phyloP scores from a whole-genome alignment of 192 early-diverging fungal genomes.

The Thamnidium elegans region DNA sequence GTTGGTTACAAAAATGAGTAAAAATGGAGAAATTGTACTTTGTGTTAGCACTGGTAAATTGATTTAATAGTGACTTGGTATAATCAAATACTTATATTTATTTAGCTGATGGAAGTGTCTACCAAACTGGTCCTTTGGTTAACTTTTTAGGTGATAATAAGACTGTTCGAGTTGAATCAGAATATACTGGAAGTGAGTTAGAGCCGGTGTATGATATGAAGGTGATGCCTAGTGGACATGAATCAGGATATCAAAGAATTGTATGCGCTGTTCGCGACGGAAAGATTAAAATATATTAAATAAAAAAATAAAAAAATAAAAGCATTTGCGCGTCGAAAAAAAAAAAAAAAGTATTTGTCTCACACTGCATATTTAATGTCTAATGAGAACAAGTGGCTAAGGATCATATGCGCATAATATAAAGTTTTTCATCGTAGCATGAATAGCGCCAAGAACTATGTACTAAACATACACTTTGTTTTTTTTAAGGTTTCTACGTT shows the following conservation, averaged over 20 bases:
- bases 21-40: conserved; percentile 7
- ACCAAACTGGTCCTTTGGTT: conserved; percentile 19
- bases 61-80: background rate
- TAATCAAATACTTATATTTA: background rate
- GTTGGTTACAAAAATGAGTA: conserved; percentile 6
- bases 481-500: no score
- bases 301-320: background rate
- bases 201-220: conserved; percentile 21
- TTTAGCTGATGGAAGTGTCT: conserved; percentile 30
- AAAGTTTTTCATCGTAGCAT: no score
- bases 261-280: conserved; percentile 21
- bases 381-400: no score
- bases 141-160: background rate
- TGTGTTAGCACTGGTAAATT: conserved; percentile 22
- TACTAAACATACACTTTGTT: no score
- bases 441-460: no score
- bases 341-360: no score
- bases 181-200: conserved; percentile 29
- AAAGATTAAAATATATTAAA: conserved; percentile 16
- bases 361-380: no score
- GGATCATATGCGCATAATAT: no score
- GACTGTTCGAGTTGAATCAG: conserved; percentile 9
- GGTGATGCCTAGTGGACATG: background rate
- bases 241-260: conserved; percentile 11
- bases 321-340: background rate